A percentile compares a stretch with the other conserved stretches of the same genome.
Conservation (phyloP, 805 yeast genomes). For the Myxozyma mucilagina region DNA sequence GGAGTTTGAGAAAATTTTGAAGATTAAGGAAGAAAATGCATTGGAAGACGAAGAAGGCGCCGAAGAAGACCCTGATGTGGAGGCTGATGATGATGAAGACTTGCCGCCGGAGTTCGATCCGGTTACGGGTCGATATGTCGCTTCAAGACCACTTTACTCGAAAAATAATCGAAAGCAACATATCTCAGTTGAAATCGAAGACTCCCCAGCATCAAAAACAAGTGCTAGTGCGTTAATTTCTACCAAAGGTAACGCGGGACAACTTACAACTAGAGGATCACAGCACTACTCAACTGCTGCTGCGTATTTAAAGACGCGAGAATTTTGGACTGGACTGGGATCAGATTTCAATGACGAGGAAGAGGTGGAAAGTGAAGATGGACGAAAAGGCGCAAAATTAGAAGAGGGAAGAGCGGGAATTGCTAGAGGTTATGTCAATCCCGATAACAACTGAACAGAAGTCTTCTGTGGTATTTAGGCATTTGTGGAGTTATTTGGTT, state of each 20-base stretch:
- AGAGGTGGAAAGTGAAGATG: slow-evolving; percentile 35
- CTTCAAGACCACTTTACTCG: slow-evolving; percentile 64
- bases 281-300: slow-evolving; percentile 84
- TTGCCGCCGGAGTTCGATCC: slow-evolving; percentile 74
- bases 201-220: background rate
- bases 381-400: slow-evolving; percentile 61
- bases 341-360: slow-evolving; percentile 58
- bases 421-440: slow-evolving; percentile 71
- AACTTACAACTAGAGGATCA: slow-evolving; percentile 62
- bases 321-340: slow-evolving; percentile 85
- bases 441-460: background rate
- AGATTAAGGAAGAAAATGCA: slow-evolving; percentile 27
- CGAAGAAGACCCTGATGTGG: slow-evolving; percentile 34
- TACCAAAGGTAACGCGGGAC: slow-evolving; percentile 48
- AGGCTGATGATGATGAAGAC: slow-evolving; percentile 52
- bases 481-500: no score
- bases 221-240: slow-evolving; percentile 15
- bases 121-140: slow-evolving; percentile 75
- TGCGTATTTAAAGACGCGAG: slow-evolving; percentile 62
- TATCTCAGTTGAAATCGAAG: slow-evolving; percentile 56
- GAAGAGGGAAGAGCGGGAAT: slow-evolving; percentile 86
- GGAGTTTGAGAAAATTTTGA: slow-evolving; percentile 64
- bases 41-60: slow-evolving; percentile 33
- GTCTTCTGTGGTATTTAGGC: no score
- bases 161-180: slow-evolving; percentile 59